These are phyloP conservation scores for Russula ochroleuca DNA, from an alignment of 768 basidiomycete genomes.

Conservation along the genomic window DNA sequence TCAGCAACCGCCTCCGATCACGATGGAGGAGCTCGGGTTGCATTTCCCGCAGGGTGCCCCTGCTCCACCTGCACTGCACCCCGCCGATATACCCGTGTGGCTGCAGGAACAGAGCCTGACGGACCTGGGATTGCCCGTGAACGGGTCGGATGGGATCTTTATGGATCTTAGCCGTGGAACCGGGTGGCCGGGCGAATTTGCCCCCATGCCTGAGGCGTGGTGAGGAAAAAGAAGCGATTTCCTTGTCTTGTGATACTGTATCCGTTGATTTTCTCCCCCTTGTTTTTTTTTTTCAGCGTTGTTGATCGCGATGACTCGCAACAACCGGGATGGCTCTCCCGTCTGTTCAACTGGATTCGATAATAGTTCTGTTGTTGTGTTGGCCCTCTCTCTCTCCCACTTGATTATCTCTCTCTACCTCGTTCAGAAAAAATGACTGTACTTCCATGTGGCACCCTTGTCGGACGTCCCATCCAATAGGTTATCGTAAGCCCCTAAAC, in stretches of 20 bases:
- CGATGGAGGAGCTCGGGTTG: conserved; percentile 82
- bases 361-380: too few relatives aligned
- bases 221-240: conserved; percentile 36
- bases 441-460: too few relatives aligned
- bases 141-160: conserved; percentile 90
- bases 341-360: too few relatives aligned
- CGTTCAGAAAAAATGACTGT: too few relatives aligned
- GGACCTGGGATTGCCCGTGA: conserved; percentile 87
- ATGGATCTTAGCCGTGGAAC: conserved; percentile 64
- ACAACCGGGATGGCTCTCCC: background rate
- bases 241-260: background rate
- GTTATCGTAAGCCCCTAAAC: conserved; percentile 16
- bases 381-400: too few relatives aligned
- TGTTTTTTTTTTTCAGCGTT: background rate
- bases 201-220: conserved; percentile 81
- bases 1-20: conserved; percentile 46
- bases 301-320: background rate
- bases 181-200: conserved; percentile 74
- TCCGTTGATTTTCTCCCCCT: background rate
- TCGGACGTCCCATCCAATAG: background rate
- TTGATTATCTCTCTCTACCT: too few relatives aligned
- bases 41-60: conserved; percentile 57
- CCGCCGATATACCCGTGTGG: conserved; percentile 84
- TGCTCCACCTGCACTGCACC: conserved; percentile 56
- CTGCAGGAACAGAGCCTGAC: conserved; percentile 88